These are phyloP conservation scores for Sutorius eximius DNA, from an alignment of 1,284 basidiomycete genomes.

Conservation along the genomic window DNA sequence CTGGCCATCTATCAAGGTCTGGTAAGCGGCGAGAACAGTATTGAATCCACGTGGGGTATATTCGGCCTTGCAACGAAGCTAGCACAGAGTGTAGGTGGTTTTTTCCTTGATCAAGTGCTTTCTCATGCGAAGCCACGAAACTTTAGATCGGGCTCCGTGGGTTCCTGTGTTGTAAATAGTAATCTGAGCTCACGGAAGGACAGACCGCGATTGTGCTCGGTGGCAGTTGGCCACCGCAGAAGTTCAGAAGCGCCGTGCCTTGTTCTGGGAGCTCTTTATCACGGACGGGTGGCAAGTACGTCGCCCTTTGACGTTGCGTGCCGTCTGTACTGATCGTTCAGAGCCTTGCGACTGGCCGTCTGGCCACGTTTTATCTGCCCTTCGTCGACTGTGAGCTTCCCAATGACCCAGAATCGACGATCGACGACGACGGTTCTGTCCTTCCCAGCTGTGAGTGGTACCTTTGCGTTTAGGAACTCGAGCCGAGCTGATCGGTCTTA, in stretches of 20 bases:
- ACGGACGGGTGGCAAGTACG: conserved; percentile 68
- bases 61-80: conserved; percentile 62
- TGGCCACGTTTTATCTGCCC: conserved; percentile 63
- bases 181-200: conserved; percentile 7
- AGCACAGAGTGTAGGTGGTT: conserved; percentile 58
- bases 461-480: conserved; percentile 1
- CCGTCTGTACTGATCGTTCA: conserved; percentile 1
- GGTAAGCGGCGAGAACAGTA: conserved; percentile 54
- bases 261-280: conserved; percentile 73
- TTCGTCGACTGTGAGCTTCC: conserved; percentile 68
- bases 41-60: conserved; percentile 61
- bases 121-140: conserved; percentile 14
- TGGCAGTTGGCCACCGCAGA: conserved; percentile 60
- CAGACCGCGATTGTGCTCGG: conserved; percentile 68
- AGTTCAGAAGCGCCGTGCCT: conserved; percentile 64
- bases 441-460: conserved; percentile 54
- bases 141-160: conserved; percentile 61
- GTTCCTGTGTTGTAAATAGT: conserved; percentile 26
- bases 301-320: not conserved
- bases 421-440: conserved; percentile 51
- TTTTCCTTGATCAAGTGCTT: not conserved
- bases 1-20: conserved; percentile 70
- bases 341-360: conserved; percentile 63
- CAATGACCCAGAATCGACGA: conserved; percentile 51
- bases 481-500: not conserved